Base-by-base conservation (phyloP, 2,329 filamentous ascomycete species). In the Trichoderma atroviride region DNA sequence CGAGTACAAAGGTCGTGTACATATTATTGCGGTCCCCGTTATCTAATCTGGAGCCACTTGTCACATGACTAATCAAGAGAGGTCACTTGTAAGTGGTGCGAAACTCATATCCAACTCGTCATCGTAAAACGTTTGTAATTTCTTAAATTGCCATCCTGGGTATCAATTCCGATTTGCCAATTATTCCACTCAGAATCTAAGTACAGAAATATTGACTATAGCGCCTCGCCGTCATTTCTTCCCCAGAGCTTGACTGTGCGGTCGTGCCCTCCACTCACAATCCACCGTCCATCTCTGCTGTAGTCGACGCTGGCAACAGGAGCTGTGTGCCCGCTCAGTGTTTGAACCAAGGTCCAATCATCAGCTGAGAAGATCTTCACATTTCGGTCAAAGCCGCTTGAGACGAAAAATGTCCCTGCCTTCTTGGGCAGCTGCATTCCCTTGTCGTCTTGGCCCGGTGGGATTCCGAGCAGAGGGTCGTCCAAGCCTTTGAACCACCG, bases 241-340 rank as follows among this genome's bases (percentile, higher is more conserved):
- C 93, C 93, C 96, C 96, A 99, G 2, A 99, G 84, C 83, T 99
- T 99, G 62, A 98, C 92, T 2, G 95, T 98, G 66, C 94, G 88
- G 80, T 99, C 96, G 77, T 97, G 93, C 3, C 96, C 94, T 73
- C 93, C 94, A 78, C 94, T 97, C 29, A 95, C 92, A 79, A 99
- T 97, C 93, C 94, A 99, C 77, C 86, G 91, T 10, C 90, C 92
- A 79, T 98, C 93, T 72, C 86, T 85, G 76, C 92, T 96, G 65
- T 97, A 89, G 81, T 99, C 96, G 14, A 93, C 91, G 74, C 93
- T 96, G 64, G 96, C 88, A 13, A 99, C 94, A 52, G 96, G 96
- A 2, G 93, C 94, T 1, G 94, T 93, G 80, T 99, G 96, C 0
- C 94, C 96, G 74, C 91, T 93, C 70, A 99, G 83, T 19, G 90